phyloP scores from a whole-genome alignment of 1,284 basidiomycete species.

The Rhodotorula sp. region DNA sequence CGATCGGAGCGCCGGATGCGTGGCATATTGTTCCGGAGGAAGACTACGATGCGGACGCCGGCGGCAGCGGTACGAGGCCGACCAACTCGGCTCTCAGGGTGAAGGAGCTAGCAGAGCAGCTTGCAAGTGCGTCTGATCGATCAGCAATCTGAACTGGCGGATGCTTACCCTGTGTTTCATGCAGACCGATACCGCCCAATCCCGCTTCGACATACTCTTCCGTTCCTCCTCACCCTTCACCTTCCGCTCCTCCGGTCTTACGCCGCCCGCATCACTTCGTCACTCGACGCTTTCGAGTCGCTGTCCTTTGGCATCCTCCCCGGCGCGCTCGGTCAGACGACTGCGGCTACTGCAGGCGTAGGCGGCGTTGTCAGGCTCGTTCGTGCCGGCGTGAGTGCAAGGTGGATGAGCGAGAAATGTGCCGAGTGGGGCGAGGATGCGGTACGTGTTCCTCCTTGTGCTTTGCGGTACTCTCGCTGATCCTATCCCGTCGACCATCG shows the following conservation, averaged over 20 bases:
- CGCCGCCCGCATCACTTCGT: slow-evolving; percentile 70
- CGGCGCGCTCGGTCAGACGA: slow-evolving; percentile 82
- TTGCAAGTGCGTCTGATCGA: slow-evolving; percentile 64
- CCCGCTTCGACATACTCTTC: slow-evolving; percentile 71
- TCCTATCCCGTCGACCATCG: background rate
- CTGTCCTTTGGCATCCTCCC: slow-evolving; percentile 81
- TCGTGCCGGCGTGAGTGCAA: slow-evolving; percentile 76
- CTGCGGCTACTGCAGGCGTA: slow-evolving; percentile 61
- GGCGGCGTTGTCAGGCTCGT: slow-evolving; percentile 76
- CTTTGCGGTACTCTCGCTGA: background rate
- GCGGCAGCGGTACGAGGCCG: slow-evolving; percentile 56
- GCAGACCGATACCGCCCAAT: slow-evolving; percentile 84
- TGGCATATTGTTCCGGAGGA: slow-evolving; percentile 73
- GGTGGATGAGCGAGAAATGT: slow-evolving; percentile 66
- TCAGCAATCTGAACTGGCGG: background rate
- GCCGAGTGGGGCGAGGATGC: slow-evolving; percentile 79
- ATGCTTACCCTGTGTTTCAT: background rate
- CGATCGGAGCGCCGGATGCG: slow-evolving; percentile 75
- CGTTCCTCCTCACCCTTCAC: slow-evolving; percentile 81
- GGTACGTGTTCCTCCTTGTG: slow-evolving; percentile 55
- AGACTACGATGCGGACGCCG: slow-evolving; percentile 52
- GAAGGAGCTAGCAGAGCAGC: slow-evolving; percentile 79
- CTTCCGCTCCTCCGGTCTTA: slow-evolving; percentile 79
- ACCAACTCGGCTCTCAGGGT: slow-evolving; percentile 78
- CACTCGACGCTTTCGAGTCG: slow-evolving; percentile 89